Conservation (phyloP, 208 protist species). For the Trypanosomatidae sp. region DNA sequence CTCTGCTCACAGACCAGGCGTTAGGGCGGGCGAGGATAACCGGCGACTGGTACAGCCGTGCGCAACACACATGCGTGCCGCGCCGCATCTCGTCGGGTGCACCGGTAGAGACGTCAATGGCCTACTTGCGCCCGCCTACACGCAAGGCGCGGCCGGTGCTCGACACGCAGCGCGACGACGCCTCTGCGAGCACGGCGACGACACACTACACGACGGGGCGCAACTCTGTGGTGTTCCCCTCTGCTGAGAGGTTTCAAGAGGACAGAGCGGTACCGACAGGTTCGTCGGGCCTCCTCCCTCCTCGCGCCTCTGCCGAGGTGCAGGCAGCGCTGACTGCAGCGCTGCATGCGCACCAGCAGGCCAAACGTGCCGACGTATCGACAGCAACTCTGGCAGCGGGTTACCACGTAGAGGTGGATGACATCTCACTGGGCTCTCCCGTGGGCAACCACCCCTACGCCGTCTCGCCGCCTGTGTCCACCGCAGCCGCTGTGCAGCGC, state of each 20-base stretch:
- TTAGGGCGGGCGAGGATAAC: background rate
- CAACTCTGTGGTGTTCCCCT: background rate
- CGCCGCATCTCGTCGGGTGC: background rate
- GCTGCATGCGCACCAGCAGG: slow-evolving; percentile 12
- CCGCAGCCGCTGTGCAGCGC: background rate
- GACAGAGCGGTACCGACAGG: background rate
- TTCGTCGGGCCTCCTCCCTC: slow-evolving; percentile 8
- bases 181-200: slow-evolving; percentile 14
- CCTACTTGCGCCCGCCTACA: background rate
- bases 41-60: background rate
- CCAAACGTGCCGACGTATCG: background rate
- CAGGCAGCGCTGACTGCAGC: slow-evolving; percentile 13
- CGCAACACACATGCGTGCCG: background rate
- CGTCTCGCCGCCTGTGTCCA: slow-evolving; percentile 3
- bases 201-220: slow-evolving; percentile 24
- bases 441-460: slow-evolving; percentile 7
- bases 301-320: slow-evolving; percentile 15
- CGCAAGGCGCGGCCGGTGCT: slow-evolving; percentile 20
- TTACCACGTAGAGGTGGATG: background rate
- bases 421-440: slow-evolving; percentile 4
- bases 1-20: background rate
- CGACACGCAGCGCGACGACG: slow-evolving; percentile 14
- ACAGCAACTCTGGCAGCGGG: background rate
- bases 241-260: background rate
- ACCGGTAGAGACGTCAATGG: background rate